phyloP scores from a whole-genome alignment of 2,329 filamentous ascomycete species.

The Zymoseptoria ardabiliae region DNA sequence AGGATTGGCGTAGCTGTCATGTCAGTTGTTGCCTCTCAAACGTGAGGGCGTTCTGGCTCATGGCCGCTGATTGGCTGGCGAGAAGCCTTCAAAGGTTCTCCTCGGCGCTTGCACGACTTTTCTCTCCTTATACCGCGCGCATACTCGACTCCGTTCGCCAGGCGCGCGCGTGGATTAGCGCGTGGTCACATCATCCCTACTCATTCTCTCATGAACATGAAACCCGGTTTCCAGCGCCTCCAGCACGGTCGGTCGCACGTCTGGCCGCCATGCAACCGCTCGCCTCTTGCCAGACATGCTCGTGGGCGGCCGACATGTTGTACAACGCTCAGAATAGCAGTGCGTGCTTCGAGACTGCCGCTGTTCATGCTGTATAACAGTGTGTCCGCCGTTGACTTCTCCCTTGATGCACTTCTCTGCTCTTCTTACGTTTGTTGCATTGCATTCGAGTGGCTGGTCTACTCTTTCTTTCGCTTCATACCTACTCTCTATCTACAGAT shows the following conservation, averaged over 20 bases:
- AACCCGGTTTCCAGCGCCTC: neutral
- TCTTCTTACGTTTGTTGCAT: neutral
- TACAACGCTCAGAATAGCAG: neutral
- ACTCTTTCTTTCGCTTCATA: neutral
- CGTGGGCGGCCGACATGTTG: conserved; percentile 2
- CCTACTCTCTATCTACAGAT: neutral
- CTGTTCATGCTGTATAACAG: neutral
- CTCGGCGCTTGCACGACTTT: neutral
- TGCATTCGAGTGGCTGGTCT: neutral
- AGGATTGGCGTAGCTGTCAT: neutral
- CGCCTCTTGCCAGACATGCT: conserved; percentile 8
- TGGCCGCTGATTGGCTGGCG: neutral
- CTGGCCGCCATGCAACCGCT: conserved; percentile 11
- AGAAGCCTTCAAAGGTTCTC: neutral
- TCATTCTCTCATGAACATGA: neutral
- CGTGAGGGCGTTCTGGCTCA: neutral
- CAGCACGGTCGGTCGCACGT: conserved; percentile 1
- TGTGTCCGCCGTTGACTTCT: neutral
- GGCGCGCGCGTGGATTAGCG: neutral
- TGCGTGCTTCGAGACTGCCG: neutral
- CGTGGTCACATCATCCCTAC: neutral
- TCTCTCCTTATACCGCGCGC: neutral
- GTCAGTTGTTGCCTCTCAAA: neutral
- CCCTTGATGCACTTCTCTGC: neutral
- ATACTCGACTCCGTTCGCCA: neutral